Conservation (phyloP, 2,329 filamentous ascomycete genomes). For the Colletotrichum magnum region DNA sequence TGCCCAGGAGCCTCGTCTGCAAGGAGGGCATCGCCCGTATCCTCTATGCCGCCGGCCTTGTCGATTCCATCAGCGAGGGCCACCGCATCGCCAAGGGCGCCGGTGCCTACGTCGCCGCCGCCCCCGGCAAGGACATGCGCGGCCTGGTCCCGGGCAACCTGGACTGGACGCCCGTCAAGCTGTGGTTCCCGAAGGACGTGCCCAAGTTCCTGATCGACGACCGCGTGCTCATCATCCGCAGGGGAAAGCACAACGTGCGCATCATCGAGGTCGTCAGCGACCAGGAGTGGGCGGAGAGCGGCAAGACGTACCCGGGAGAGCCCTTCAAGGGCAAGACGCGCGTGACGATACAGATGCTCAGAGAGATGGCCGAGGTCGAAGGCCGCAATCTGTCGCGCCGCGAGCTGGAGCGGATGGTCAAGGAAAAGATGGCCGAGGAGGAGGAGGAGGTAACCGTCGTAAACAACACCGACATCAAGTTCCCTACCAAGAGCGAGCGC, state of each 20-base stretch:
- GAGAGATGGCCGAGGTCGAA: constrained; percentile 51
- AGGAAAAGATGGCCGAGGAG: constrained; percentile 43
- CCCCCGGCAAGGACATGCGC: constrained; percentile 57
- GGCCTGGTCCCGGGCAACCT: constrained; percentile 66
- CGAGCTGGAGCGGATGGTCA: constrained; percentile 48
- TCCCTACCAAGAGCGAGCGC: constrained; percentile 47
- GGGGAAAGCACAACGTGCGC: constrained; percentile 74
- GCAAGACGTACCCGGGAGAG: constrained; percentile 68
- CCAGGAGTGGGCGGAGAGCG: constrained; percentile 64
- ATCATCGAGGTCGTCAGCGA: constrained; percentile 73
- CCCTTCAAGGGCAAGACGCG: constrained; percentile 64
- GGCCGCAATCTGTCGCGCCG: constrained; percentile 46
- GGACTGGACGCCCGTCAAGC: constrained; percentile 73
- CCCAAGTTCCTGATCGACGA: constrained; percentile 73
- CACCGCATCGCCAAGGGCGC: constrained; percentile 68
- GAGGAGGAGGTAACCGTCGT: constrained; percentile 48
- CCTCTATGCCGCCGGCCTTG: constrained; percentile 72
- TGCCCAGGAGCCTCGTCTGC: constrained; percentile 70
- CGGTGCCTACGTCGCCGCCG: constrained; percentile 73
- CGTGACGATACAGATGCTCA: constrained; percentile 55
- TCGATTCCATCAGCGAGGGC: constrained; percentile 68
- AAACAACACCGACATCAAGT: constrained; percentile 58
- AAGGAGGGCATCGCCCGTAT: constrained; percentile 70
- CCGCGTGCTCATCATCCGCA: constrained; percentile 71
- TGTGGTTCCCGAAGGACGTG: constrained; percentile 71